These are phyloP conservation scores for Mycena rosella DNA, from an alignment of 768 basidiomycete genomes.

Conservation along the genomic window DNA sequence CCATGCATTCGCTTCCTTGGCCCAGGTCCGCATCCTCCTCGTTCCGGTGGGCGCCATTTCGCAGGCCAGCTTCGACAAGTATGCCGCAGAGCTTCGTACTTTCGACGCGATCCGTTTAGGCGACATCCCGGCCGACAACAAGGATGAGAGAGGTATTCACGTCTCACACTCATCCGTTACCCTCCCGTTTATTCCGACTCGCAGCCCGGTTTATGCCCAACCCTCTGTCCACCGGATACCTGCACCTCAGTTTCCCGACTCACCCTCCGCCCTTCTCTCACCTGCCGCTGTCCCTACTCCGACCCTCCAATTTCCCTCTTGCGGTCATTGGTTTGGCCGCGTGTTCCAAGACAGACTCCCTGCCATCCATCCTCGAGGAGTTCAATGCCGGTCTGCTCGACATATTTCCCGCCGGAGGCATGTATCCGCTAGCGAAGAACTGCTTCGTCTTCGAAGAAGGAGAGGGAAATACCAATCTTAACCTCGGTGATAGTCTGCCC, in stretches of 20 bases:
- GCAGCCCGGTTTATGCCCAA: slow-evolving; percentile 88
- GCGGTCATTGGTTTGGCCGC: slow-evolving; percentile 91
- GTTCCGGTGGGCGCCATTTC: slow-evolving; percentile 87
- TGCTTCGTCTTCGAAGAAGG: slow-evolving; percentile 91
- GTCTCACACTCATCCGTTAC: slow-evolving; percentile 36
- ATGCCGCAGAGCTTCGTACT: slow-evolving; percentile 78
- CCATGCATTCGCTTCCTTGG: slow-evolving; percentile 83
- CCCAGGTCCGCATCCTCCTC: slow-evolving; percentile 87
- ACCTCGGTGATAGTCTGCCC: slow-evolving; percentile 66
- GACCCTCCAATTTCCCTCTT: slow-evolving; percentile 85
- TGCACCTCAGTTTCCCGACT: slow-evolving; percentile 84
- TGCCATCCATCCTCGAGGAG: slow-evolving; percentile 68
- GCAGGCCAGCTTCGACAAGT: slow-evolving; percentile 76
- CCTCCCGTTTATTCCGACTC: slow-evolving; percentile 25
- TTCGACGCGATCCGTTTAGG: slow-evolving; percentile 82
- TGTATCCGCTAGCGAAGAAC: slow-evolving; percentile 83
- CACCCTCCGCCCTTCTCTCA: slow-evolving; percentile 82
- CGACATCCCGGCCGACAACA: slow-evolving; percentile 85
- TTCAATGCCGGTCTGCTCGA: slow-evolving; percentile 76
- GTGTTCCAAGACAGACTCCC: slow-evolving; percentile 67
- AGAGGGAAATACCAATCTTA: slow-evolving; percentile 66
- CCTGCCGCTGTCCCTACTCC: slow-evolving; percentile 76
- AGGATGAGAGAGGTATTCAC: slow-evolving; percentile 77
- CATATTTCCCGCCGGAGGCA: slow-evolving; percentile 72
- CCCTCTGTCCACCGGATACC: slow-evolving; percentile 77